phyloP scores from a whole-genome alignment of 768 basidiomycete species.

The Mycena haematopus region DNA sequence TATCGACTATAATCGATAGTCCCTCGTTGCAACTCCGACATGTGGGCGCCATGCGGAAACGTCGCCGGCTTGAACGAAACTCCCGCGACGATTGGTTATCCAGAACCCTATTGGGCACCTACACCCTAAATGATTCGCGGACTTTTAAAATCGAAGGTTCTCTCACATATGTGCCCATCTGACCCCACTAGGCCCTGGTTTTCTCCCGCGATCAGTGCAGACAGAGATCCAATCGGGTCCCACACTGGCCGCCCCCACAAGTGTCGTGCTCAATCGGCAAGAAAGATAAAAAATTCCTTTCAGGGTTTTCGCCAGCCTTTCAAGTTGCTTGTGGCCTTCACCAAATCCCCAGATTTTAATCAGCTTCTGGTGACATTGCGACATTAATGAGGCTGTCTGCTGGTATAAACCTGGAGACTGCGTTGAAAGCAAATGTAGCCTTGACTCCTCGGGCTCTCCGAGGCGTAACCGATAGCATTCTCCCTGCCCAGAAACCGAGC shows the following conservation, averaged over 20 bases:
- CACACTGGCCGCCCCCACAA: constrained; percentile 18
- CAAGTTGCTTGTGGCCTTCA: neutral
- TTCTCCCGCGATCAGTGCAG: constrained; percentile 23
- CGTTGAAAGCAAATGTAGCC: neutral
- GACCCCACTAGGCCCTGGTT: constrained; percentile 10
- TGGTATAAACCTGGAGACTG: neutral
- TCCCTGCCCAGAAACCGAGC: too few species aligned
- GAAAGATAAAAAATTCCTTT: neutral
- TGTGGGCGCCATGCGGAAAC: constrained; percentile 11
- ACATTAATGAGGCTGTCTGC: neutral
- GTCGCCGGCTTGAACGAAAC: neutral
- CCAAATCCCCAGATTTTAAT: neutral
- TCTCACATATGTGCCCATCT: constrained; percentile 14
- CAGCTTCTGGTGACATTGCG: neutral
- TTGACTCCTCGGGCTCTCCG: neutral
- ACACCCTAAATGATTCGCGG: constrained; percentile 17
- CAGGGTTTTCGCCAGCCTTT: neutral
- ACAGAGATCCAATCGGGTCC: constrained; percentile 7
- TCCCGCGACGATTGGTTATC: constrained; percentile 13
- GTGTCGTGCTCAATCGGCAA: neutral
- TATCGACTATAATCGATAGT: constrained; percentile 22
- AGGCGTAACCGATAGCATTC: too few species aligned
- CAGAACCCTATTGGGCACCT: neutral
- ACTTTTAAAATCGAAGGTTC: constrained; percentile 8
- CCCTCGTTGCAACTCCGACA: neutral